Base-by-base conservation (phyloP, 176 grass and related monocot species). In the Melocanna baccifera region DNA sequence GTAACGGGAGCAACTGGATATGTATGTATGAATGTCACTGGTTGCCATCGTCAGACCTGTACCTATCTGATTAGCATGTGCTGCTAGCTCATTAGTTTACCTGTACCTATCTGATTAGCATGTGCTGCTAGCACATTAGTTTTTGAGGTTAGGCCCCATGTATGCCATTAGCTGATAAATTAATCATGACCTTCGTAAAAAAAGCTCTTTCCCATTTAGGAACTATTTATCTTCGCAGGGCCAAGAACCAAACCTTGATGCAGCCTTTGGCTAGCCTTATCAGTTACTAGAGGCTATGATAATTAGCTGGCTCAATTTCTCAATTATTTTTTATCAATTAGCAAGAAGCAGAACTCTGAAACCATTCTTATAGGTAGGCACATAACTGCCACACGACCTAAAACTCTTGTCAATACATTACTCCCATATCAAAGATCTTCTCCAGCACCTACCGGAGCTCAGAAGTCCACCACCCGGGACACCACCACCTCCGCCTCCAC, bases 281-380 rank as follows among this genome's bases (percentile, higher is more conserved):
- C 58, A 53, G 7, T 57, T 15, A 30, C 41, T 9, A 50, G 14
- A 34, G 47, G 28, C 26, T 53, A 32, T 52, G 48, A 22, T 51
- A 16, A 52, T 37, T 53, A 19, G 37, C 28, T 48, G 16, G 28
- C 18, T 66, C 50, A 20, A 73, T 73, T n/a, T 30, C 73, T 82
- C 37, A 72, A 71, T 86, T 86, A 90, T 90, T 90, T 23, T 11
- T 65, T 40, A 73, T 5, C 14, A 69, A 30, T 83, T 56, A 67
- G 78, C 58, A 83, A 73, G 73, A 76, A 90, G 67, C 57, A 59
- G 3, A 28, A 67, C 47, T 72, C 73, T 71, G 56, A 71, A 20
- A 86, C 28, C 84, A 67, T 12, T 37, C n/a, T 64, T 70, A 81
- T 46, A 22, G 10, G 65, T 43, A 77, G 73, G 73, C 11, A 69